Percentiles rank a stretch among this genome's conserved stretches.
These are phyloP conservation scores for Austroboletus novae-zelandiae DNA, from an alignment of 1,284 basidiomycete genomes.

Conservation along the genomic window DNA sequence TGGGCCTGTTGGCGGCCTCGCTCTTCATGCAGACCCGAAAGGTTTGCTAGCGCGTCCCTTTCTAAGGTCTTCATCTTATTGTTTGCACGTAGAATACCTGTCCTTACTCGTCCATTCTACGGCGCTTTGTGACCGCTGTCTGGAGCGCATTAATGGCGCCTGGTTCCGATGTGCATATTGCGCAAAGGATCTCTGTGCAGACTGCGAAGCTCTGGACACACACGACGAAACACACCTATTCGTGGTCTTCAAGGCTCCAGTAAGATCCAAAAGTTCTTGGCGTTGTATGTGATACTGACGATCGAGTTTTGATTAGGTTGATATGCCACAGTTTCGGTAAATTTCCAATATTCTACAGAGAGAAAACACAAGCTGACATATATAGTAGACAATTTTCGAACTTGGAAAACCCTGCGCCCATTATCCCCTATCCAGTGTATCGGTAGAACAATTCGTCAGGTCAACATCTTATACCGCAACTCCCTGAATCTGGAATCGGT, in stretches of 20 bases:
- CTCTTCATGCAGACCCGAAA: conserved; percentile 49
- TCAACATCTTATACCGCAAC: conserved; percentile 6
- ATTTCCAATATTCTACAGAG: conserved; percentile 2
- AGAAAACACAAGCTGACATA: conserved; percentile 10
- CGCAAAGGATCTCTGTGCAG: conserved; percentile 75
- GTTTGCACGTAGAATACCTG: conserved; percentile 58
- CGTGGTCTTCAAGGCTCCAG: conserved; percentile 80
- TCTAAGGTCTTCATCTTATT: not conserved
- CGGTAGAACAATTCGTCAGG: conserved; percentile 25
- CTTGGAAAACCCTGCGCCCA: conserved; percentile 58
- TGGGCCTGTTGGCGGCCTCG: conserved; percentile 49
- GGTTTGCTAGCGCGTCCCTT: conserved; percentile 40
- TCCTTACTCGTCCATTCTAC: conserved; percentile 60
- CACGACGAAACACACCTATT: conserved; percentile 83
- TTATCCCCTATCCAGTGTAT: conserved; percentile 61
- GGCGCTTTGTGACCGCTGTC: conserved; percentile 75
- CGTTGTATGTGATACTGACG: conserved; percentile 1
- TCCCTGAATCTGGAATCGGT: not conserved
- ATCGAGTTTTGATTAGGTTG: conserved; percentile 40
- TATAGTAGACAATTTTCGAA: conserved; percentile 52
- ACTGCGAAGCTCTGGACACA: conserved; percentile 74
- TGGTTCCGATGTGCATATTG: conserved; percentile 92
- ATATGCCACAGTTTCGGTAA: conserved; percentile 59
- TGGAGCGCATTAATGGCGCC: conserved; percentile 69
- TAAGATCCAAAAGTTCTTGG: conserved; percentile 34